These are phyloP conservation scores for Rhytidhysteron rufulum DNA, from an alignment of 2,329 filamentous ascomycete species.

Conservation along the genomic window DNA sequence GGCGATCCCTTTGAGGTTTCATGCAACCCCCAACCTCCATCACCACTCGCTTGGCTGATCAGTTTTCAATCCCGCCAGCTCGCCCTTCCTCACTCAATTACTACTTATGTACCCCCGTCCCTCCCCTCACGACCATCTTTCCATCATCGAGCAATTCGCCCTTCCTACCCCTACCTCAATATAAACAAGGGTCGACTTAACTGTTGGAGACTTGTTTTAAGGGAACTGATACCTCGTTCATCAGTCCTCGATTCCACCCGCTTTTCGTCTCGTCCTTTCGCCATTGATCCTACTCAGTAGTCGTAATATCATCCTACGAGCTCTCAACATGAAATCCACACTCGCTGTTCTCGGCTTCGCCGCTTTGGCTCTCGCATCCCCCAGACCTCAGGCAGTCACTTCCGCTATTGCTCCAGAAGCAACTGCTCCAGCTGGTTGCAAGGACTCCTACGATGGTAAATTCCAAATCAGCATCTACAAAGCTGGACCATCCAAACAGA, in stretches of 20 bases:
- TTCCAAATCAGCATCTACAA: constrained; percentile 59
- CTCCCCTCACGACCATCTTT: constrained; percentile 21
- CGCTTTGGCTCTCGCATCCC: constrained; percentile 21
- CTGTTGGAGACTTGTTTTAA: neutral
- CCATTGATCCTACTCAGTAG: constrained; percentile 5
- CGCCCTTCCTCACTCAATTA: constrained; percentile 22
- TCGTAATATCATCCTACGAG: constrained; percentile 5
- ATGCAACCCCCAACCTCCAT: constrained; percentile 11
- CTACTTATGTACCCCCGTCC: constrained; percentile 5
- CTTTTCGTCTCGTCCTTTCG: constrained; percentile 16
- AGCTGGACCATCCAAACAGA: constrained; percentile 27
- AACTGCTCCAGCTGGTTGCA: constrained; percentile 51
- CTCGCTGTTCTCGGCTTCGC: constrained; percentile 26
- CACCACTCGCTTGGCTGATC: constrained; percentile 18
- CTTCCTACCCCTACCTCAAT: constrained; percentile 2
- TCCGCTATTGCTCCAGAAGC: constrained; percentile 41
- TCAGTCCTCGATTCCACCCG: constrained; percentile 31
- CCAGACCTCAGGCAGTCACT: constrained; percentile 18
- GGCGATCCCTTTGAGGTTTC: constrained; percentile 16
- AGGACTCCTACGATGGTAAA: constrained; percentile 45
- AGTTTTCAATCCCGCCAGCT: constrained; percentile 10
- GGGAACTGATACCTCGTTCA: constrained; percentile 35
- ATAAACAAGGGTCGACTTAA: neutral
- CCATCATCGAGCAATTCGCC: constrained; percentile 12
- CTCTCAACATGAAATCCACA: constrained; percentile 24